Conservation (phyloP, 345 rosid genomes). For the Gossypium mustelinum region DNA sequence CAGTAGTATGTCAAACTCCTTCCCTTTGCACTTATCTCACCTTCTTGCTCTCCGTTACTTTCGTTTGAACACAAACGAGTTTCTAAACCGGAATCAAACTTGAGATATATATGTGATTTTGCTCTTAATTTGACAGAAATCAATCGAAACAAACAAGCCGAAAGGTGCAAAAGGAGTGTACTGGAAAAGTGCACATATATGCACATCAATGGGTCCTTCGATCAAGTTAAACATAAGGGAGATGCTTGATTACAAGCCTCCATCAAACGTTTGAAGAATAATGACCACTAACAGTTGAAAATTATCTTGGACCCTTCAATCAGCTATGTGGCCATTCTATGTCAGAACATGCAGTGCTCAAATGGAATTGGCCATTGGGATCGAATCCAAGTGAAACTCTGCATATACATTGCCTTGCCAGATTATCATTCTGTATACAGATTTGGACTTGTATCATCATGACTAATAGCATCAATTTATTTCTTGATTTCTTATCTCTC, state of each 20-base stretch:
- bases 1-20: conserved; percentile 49
- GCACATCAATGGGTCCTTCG: conserved; percentile 99
- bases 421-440: conserved; percentile 16
- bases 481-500: background rate
- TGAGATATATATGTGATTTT: background rate
- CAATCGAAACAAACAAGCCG: conserved; percentile 93
- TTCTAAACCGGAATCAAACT: background rate
- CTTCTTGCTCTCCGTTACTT: background rate
- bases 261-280: conserved; percentile 29
- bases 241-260: conserved; percentile 79
- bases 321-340: conserved; percentile 9
- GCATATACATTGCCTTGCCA: background rate
- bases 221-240: conserved; percentile 76
- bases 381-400: conserved; percentile 6
- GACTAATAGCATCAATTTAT: background rate
- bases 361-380: conserved; percentile 13
- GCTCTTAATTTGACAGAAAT: conserved; percentile 53
- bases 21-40: background rate
- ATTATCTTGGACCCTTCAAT: conserved; percentile 23
- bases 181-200: conserved; percentile 87
- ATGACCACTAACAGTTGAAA: conserved; percentile 27
- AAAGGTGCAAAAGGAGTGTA: conserved; percentile 95
- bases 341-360: conserved; percentile 10
- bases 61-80: background rate
- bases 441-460: conserved; percentile 6